Evolutionary conservation across 176 grass and related monocot genomes (phyloP).

Genomic region (Eragrostis curvula): DNA sequence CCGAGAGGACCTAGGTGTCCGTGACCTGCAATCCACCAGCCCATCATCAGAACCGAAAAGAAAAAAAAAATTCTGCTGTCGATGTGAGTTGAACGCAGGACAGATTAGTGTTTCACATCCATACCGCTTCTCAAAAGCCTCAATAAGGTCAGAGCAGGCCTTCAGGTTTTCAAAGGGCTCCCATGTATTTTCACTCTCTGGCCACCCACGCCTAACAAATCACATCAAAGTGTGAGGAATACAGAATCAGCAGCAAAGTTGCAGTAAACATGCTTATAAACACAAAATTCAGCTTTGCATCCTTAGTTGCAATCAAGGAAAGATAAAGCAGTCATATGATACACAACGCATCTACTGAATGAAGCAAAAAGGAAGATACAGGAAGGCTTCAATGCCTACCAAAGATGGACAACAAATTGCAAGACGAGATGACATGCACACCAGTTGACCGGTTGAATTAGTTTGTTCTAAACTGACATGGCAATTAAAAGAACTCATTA

Average conservation of each 20-base stretch:
- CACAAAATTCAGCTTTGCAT: conserved; percentile 3
- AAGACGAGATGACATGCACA: not conserved
- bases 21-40: conserved; percentile 33
- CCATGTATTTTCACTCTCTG: conserved; percentile 85
- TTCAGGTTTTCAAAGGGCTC: conserved; percentile 78
- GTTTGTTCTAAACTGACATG: not conserved
- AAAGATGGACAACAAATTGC: not conserved
- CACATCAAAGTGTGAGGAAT: conserved; percentile 14
- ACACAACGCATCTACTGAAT: conserved; percentile 34
- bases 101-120: not conserved
- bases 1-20: conserved; percentile 46
- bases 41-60: conserved; percentile 25
- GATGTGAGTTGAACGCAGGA: conserved; percentile 30
- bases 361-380: conserved; percentile 2
- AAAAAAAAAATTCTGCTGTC: conserved; percentile 16
- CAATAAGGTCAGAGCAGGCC: conserved; percentile 68
- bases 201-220: conserved; percentile 74
- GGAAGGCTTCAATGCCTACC: not conserved
- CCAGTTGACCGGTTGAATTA: not conserved
- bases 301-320: conserved; percentile 20
- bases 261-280: conserved; percentile 25
- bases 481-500: not conserved
- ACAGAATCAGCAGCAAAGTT: conserved; percentile 12
- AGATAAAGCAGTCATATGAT: conserved; percentile 7
- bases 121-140: conserved; percentile 72